Percentiles rank a stretch among this genome's conserved stretches.
Evolutionary conservation across 2,329 filamentous ascomycete genomes (phyloP).

Genomic region (Fusarium chuoi): DNA sequence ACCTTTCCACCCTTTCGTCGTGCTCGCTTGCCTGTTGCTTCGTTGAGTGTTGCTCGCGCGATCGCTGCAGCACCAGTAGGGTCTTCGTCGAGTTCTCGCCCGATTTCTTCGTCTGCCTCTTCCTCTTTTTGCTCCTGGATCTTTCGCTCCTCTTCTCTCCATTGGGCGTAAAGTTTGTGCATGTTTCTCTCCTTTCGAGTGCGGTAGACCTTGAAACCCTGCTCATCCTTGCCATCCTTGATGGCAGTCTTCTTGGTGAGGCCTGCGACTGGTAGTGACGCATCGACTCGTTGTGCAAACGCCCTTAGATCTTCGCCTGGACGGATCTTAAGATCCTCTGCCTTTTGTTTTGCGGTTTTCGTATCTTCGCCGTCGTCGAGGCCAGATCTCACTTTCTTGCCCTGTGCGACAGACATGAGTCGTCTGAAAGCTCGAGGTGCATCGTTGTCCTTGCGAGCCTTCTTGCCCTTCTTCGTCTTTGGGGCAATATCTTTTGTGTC

Average conservation of each 20-base stretch:
- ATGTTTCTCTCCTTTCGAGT: constrained; percentile 89
- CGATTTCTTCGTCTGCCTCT: constrained; percentile 71
- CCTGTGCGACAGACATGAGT: constrained; percentile 77
- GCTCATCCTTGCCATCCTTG: constrained; percentile 70
- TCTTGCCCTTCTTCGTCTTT: constrained; percentile 54
- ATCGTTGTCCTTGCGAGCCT: constrained; percentile 72
- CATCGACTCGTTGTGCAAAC: constrained; percentile 85
- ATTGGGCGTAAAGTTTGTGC: constrained; percentile 82
- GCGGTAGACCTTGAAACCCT: constrained; percentile 72
- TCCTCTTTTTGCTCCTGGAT: constrained; percentile 73
- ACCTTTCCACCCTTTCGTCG: constrained; percentile 62
- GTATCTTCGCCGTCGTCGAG: constrained; percentile 73
- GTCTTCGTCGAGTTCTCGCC: constrained; percentile 69
- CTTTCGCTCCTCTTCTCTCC: constrained; percentile 73
- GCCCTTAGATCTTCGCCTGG: constrained; percentile 86
- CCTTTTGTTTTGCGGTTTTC: constrained; percentile 41
- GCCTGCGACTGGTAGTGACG: constrained; percentile 79
- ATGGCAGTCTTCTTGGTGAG: constrained; percentile 70
- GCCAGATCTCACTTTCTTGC: constrained; percentile 70
- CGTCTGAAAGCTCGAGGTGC: constrained; percentile 88
- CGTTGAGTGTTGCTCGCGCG: constrained; percentile 54
- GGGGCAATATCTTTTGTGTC: constrained; percentile 36
- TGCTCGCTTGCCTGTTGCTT: constrained; percentile 51
- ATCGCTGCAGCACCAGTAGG: constrained; percentile 61
- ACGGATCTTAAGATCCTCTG: constrained; percentile 71